Conservation (phyloP, 352 stramenopile genomes). For the Phytopythium montanum region DNA sequence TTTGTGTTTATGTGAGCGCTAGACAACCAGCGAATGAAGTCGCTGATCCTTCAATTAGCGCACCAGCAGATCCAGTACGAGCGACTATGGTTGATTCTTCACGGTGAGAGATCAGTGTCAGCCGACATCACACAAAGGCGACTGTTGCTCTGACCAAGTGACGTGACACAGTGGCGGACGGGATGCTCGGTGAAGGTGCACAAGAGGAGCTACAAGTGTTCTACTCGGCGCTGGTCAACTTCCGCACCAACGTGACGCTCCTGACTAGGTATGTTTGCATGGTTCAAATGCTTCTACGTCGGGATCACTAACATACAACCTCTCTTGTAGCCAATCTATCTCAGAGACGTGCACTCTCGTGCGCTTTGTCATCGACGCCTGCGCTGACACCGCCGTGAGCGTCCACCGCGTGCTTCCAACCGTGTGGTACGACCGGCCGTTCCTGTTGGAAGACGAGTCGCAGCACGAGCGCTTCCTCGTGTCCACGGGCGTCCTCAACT, state of each 20-base stretch:
- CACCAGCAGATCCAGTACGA: conserved; percentile 50
- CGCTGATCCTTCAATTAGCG: conserved; percentile 58
- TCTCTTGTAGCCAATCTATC: conserved; percentile 20
- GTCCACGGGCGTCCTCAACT: conserved; percentile 58
- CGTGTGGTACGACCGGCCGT: conserved; percentile 74
- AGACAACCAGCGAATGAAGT: conserved; percentile 42
- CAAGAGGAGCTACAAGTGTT: conserved; percentile 27
- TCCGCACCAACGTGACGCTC: conserved; percentile 43
- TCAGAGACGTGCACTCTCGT: conserved; percentile 38
- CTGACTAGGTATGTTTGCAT: conserved; percentile 32
- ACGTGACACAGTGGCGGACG: conserved; percentile 5
- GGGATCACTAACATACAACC: not conserved
- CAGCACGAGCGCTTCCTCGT: conserved; percentile 71
- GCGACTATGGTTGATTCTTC: conserved; percentile 59
- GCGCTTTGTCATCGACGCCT: conserved; percentile 47
- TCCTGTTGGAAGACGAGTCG: conserved; percentile 72
- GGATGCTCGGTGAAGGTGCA: conserved; percentile 6
- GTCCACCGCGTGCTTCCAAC: conserved; percentile 42
- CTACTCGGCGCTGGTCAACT: conserved; percentile 57
- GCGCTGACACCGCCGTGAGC: conserved; percentile 42
- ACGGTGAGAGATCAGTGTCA: conserved; percentile 18
- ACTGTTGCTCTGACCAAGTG: not conserved
- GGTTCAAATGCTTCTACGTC: not conserved
- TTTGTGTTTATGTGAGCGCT: conserved; percentile 1
- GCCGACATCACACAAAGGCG: not conserved